Evolutionary conservation across 2,329 filamentous ascomycete species (phyloP), one percentile per base, ranked within the genome.

Genomic region (Alternaria brassicae): DNA sequence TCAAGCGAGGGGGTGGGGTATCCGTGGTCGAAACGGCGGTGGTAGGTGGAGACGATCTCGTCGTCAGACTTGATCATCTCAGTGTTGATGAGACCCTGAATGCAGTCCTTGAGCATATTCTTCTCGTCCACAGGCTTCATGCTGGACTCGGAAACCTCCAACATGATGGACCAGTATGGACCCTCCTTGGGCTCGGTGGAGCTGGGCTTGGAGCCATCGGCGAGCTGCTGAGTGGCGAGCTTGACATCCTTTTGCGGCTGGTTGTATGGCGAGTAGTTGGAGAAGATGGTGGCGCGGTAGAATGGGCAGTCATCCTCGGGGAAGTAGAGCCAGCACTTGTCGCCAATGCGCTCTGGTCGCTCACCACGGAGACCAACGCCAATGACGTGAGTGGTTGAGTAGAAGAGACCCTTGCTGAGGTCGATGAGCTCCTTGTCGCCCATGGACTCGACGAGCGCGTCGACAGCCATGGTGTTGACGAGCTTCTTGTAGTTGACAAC

Each of bases 251-350:
- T 84, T 68, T 91, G 84, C 32, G 95, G 95, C 83, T 98, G 95
- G 86, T 99, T 99, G 88, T 96, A 89, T 53, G 94, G 95, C 21
- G 95, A 98, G 87, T 99, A 99, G 88, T 99, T 99, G 81, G 94
- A 98, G 88, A 99, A 99, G 83, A 99, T 98, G 77, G 95, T 99
- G 76, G 95, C 95, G 72, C 95, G 92, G 86, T 99, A 99, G 86
- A 99, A 99, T 78, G 93, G 93, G 85, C 93, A 97, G 86, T 99
- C 90, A 80, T 97, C 91, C 81, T 99, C 95, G 64, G 95, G 95
- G 88, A 98, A 99, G 88, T 99, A 99, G 68, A 99, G 85, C 93
- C 95, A 99, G 89, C 95, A 99, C 87, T 98, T 99, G 85, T 99
- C 95, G 68, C 95, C 95, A 71, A 99, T 99, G 77, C 92, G 91